These are phyloP conservation scores for Ensete ventricosum DNA, from an alignment of 176 grass and related monocot species.

Conservation along the genomic window DNA sequence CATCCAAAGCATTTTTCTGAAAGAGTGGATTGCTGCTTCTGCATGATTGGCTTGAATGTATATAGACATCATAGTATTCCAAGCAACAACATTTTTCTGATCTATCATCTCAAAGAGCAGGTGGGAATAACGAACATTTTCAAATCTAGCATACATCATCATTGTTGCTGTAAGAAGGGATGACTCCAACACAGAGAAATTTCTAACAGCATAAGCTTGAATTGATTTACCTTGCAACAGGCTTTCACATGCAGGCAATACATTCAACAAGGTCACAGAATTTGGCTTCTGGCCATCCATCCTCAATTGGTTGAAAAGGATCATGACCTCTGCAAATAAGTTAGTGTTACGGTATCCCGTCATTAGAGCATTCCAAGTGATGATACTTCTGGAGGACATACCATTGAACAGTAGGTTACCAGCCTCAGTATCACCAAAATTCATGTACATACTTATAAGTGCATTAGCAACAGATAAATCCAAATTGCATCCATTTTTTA, in stretches of 20 bases:
- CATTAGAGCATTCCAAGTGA: constrained; percentile 62
- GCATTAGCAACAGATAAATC: constrained; percentile 60
- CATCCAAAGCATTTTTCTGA: constrained; percentile 33
- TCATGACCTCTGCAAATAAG: constrained; percentile 28
- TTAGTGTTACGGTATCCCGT: constrained; percentile 52
- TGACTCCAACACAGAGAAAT: constrained; percentile 33
- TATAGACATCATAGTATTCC: constrained; percentile 52
- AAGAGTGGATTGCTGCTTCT: constrained; percentile 33
- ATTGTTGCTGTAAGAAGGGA: constrained; percentile 41
- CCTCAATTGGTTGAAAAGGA: constrained; percentile 47
- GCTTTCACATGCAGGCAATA: constrained; percentile 39
- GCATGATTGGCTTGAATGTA: constrained; percentile 46
- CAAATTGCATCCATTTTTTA: constrained; percentile 44
- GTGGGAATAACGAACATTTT: constrained; percentile 36
- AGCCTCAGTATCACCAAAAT: constrained; percentile 40
- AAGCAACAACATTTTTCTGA: constrained; percentile 41
- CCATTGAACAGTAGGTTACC: constrained; percentile 35
- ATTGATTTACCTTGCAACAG: constrained; percentile 44
- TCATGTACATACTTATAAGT: constrained; percentile 64
- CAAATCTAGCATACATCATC: constrained; percentile 58
- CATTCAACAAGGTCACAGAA: constrained; percentile 47
- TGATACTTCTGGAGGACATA: constrained; percentile 22
- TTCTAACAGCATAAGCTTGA: constrained; percentile 49
- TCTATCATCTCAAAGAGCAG: constrained; percentile 37
- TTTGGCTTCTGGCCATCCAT: constrained; percentile 32